Evolutionary conservation across 805 yeast genomes (phyloP).

Genomic region (Wilhelminamyces savonicus): DNA sequence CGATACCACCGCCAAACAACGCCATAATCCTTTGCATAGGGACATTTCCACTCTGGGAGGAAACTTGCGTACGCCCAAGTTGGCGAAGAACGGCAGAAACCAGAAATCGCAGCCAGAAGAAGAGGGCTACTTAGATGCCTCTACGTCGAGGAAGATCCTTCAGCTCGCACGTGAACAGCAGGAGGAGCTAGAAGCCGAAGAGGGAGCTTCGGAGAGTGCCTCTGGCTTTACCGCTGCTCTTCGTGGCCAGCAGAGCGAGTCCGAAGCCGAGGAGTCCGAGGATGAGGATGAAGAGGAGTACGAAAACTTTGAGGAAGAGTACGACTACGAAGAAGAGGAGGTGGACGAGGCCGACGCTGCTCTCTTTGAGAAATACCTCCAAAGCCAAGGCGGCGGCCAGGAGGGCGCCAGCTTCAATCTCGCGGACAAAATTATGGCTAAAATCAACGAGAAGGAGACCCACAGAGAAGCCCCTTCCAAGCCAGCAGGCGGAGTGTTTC

Average conservation of each 20-base stretch:
- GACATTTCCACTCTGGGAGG: conserved; percentile 77
- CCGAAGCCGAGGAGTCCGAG: conserved; percentile 32
- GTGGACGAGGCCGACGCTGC: conserved; percentile 80
- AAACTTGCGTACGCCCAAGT: conserved; percentile 43
- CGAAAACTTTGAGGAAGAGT: conserved; percentile 51
- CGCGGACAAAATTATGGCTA: conserved; percentile 92
- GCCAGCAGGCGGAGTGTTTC: conserved; percentile 65
- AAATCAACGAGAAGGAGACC: conserved; percentile 67
- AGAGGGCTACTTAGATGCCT: conserved; percentile 71
- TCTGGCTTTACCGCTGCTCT: not conserved
- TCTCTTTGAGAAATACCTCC: conserved; percentile 70
- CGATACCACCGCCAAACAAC: conserved; percentile 48
- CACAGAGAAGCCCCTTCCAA: conserved; percentile 11
- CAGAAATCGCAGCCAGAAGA: conserved; percentile 37
- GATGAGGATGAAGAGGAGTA: conserved; percentile 46
- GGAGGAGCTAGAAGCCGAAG: conserved; percentile 70
- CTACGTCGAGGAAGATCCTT: conserved; percentile 75
- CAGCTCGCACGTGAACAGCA: conserved; percentile 91
- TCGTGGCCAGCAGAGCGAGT: not conserved
- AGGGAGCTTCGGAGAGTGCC: conserved; percentile 34
- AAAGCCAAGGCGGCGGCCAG: conserved; percentile 11
- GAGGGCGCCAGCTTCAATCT: conserved; percentile 53
- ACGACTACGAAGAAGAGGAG: conserved; percentile 47
- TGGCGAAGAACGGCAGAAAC: conserved; percentile 18
- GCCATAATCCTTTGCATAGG: conserved; percentile 76